Evolutionary conservation across 1,284 basidiomycete species (phyloP), one percentile per base, ranked within the genome.

Genomic region (Volvariella surrecta): DNA sequence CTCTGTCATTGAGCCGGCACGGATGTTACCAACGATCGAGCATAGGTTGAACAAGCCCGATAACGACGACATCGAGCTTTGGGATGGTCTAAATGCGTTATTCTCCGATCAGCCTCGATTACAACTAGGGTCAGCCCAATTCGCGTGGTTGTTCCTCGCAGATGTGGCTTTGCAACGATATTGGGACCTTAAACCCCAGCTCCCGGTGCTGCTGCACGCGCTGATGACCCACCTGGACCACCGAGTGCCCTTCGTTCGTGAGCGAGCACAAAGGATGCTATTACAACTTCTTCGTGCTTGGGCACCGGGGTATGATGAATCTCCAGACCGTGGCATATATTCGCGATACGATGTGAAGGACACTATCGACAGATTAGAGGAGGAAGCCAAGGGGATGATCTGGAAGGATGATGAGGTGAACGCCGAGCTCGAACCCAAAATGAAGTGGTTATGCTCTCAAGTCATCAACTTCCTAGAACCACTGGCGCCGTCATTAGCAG

Each of bases 221-320:
- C 69, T 94, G 16, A 81, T 94, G 53, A 78, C 82, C 24, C 91
- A 95, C 56, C 65, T 92, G 45, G 92, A 95, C 55, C 84, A 92
- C 54, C 75, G 82, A 2, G 70, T 75, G 17, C 60, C 72, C 0
- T 83, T 83, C 50, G 67, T 96, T 16, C 81, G 83, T 31, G 68
- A 78, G 28, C 76, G 85, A 35, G 82, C 82, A 22, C 81, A 79
- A 45, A 69, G 70, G 11, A 80, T 90, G 70, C 68, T 93, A 10
- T 86, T 92, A 61, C 89, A 91, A 54, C 57, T 89, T 0, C 65
- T 93, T 22, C 81, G 88, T 11, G 74, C 85, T 10, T 92, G 89
- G 75, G 73, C 82, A 13, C 79, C 79, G 16, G 80, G 76, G 7
- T 88, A 82, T 56, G 76, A 82, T 48, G 76, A 83, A 49, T 56